Evolutionary conservation across 352 stramenopile genomes (phyloP), one percentile per base, ranked within the genome.

Genomic region (Saprolegnia diclina): DNA sequence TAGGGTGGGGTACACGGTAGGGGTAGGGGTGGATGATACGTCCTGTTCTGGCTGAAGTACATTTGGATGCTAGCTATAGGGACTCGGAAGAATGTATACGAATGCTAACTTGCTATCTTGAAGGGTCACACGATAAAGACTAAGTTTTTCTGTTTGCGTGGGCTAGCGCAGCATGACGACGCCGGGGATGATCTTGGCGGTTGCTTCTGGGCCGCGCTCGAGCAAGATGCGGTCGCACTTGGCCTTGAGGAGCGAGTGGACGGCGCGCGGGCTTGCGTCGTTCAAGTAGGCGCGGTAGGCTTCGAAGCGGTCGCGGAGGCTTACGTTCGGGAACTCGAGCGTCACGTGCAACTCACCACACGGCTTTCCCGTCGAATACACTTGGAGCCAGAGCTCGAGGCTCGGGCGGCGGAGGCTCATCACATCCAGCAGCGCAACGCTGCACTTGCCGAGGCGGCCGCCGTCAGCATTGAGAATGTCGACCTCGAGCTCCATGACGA

Each of bases 181-280:
- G 16, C 52, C 52, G 32, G 52, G 52, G 32, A 57, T 57, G 52
- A 57, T 57, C 32, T 57, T 57, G 32, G 52, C 52, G 22, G 52
- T 57, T 7, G 52, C 52, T 7, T 57, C 52, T 7, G 32, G 22
- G 7, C 9, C 52, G 7, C 52, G 52, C 22, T 7, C 9, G 7
- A 16, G 7, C 7, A 57, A 16, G 22, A 57, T 16, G 22, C 52
- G 52, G 32, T 57, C 32, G 52, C 52, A 57, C 22, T 57, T 38
- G 22, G 52, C 32, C 7, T 16, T 7, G 32, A 57, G 52, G 7
- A 57, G 32, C 14, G 38, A 7, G 38, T 45, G 38, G 7, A 14
- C 38, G 7, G 38, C 38, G 7, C 16, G 7, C 7, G 52, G 52
- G 22, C 22, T 38, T 7, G 7, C 52, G 32, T 38, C 22, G 16